Base-by-base conservation (phyloP, 129 eudicot genomes). In the Dittrichia graveolens region DNA sequence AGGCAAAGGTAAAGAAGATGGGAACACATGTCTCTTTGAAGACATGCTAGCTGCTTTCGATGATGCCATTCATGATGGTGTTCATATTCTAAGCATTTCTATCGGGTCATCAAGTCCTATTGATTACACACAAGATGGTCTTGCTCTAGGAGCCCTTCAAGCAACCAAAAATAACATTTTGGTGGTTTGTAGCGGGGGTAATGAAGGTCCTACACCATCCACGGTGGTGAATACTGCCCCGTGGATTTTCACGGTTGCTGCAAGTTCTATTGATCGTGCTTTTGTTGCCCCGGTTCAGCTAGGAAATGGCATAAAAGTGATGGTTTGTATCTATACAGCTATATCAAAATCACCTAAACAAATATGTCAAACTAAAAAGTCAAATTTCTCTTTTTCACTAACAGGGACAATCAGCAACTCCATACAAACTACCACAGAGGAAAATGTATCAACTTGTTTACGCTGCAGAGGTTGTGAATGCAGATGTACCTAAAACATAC, bases 31-130 rank as follows among this genome's bases (percentile, higher is more conserved):
- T 75, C 77, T 82, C 24, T 86, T 71, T 8, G 90, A 76, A 60
- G 99, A 95, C 85, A 85, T 95, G 90, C 61, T 95, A 52, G 99
- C 99, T 5, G 99, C 91, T 10, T 77, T 95, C 13, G 99, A 95
- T 48, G 99, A 88, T 59, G 99, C 99, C 34, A 83, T 95, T 37
- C 83, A 74, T 7, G 99, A 95, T 48, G 99, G 99, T 4, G 99
- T 91, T 42, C 74, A 95, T 59, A 85, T 90, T 41, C n/a, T 95
- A 62, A 88, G 94, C 79, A 58, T 88, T 68, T 95, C 99, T 2
- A 82, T 95, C 3, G 99, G 99, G 34, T 40, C 96, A 6, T 2
- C 48, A 1, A 15, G 44, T 0, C 89, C 99, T 2, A 0, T 49
- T 3, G 47, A 61, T 14, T 88, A 80, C 66, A 11, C 38, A 6